Evolutionary conservation across 2,329 filamentous ascomycete species (phyloP), one percentile per base, ranked within the genome.

Genomic region (Escovopsis sp.): DNA sequence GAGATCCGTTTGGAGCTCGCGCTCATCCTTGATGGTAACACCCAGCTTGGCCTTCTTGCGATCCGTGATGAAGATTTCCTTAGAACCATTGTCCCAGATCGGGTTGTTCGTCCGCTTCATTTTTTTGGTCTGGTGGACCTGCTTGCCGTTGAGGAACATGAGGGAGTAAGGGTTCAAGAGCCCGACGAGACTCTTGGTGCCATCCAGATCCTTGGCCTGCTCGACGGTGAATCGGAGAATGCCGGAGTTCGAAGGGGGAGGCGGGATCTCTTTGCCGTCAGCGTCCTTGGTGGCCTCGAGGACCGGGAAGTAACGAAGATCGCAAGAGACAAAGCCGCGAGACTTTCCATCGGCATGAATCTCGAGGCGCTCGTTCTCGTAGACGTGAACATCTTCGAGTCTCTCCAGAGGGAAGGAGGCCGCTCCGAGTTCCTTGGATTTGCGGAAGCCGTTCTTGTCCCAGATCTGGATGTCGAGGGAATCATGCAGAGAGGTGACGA

Each of bases 21-120:
- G 79, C 46, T 96, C 88, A 51, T 98, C 90, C 61, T 94, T 98
- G 68, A 98, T 76, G 13, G 88, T 82, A 37, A 98, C 64, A 37
- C 88, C 92, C 35, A 98, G 68, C 53, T 85, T 90, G 38, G 90
- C 87, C 52, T 75, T 78, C 62, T 86, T 93, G 42, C 83, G 79
- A 53, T 98, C 87, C 1, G 87, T 94, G 52, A 98, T 88, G 41
- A 98, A 74, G 46, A 98, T 76, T 52, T 98, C 90, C 60, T 94
- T 94, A 46, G 77, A 81, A 6, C 83, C 83, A 52, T 96, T 80
- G 36, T 88, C 79, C 79, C 87, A 98, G 48, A 98, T 87, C 7
- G 90, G 90, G 48, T 94, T 90, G 61, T 98, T 98, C 40, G 86
- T 96, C 41, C 88, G 79, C 70, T 96, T 98, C 48, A 94, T 70